A percentile compares a stretch with the other conserved stretches of the same genome.
phyloP scores from a whole-genome alignment of 1,284 basidiomycete genomes.

The Ceratobasidium sp. region DNA sequence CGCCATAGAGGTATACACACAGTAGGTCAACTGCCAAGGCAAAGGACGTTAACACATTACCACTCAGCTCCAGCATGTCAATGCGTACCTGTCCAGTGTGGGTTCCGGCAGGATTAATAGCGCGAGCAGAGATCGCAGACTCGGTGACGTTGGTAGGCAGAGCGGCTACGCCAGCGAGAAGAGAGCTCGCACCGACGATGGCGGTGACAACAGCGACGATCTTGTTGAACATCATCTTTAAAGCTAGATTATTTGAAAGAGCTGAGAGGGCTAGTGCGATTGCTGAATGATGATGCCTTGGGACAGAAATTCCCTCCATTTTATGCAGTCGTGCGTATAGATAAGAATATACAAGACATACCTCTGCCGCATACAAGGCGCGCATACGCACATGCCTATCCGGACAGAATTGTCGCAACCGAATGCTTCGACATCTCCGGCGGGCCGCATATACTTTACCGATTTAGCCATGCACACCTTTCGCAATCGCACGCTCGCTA shows the following conservation, averaged over 20 bases:
- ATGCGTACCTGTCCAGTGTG: conserved; percentile 33
- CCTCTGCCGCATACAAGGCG: not conserved
- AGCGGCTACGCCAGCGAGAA: conserved; percentile 28
- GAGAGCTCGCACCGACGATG: conserved; percentile 15
- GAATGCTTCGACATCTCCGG: conserved; percentile 3
- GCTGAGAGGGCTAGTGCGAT: not conserved
- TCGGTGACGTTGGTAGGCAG: conserved; percentile 15
- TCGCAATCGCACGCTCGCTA: conserved; percentile 2
- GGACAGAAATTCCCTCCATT: not conserved
- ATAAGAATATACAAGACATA: not conserved
- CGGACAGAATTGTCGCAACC: not conserved
- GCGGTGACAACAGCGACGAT: conserved; percentile 8
- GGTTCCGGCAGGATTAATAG: conserved; percentile 19
- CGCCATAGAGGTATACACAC: not conserved
- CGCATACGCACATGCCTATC: not conserved
- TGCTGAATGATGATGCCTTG: conserved; percentile 10
- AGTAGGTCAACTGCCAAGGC: conserved; percentile 15
- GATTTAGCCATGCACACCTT: not conserved
- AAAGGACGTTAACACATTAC: not conserved
- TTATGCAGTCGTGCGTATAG: conserved; percentile 11
- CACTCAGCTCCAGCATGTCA: not conserved
- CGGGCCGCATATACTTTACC: conserved; percentile 1
- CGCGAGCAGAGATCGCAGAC: conserved; percentile 5
- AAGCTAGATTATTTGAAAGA: not conserved
- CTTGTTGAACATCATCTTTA: conserved; percentile 10